These are phyloP conservation scores for Jaapia argillacea DNA, from an alignment of 768 basidiomycete genomes.

Conservation along the genomic window DNA sequence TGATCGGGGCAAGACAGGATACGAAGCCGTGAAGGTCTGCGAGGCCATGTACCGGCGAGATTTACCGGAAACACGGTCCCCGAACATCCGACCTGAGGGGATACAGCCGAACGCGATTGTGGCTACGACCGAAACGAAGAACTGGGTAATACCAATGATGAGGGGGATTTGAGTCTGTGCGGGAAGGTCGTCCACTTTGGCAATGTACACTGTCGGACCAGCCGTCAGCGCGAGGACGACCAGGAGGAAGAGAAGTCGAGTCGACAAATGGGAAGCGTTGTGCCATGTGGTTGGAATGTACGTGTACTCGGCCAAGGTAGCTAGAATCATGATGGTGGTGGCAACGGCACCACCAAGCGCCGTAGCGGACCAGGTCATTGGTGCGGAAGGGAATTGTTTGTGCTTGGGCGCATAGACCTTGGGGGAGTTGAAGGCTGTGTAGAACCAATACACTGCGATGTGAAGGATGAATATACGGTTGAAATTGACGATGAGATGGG, in stretches of 20 bases:
- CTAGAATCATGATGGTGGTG: slow-evolving; percentile 86
- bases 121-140: slow-evolving; percentile 79
- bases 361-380: slow-evolving; percentile 92
- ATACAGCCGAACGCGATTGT: slow-evolving; percentile 81
- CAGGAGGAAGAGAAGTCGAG: slow-evolving; percentile 85
- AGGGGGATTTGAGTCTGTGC: slow-evolving; percentile 62
- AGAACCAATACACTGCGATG: slow-evolving; percentile 90
- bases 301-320: slow-evolving; percentile 89
- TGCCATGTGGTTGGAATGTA: slow-evolving; percentile 99
- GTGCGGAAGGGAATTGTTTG: slow-evolving; percentile 58
- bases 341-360: slow-evolving; percentile 96
- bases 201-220: slow-evolving; percentile 92
- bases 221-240: slow-evolving; percentile 88
- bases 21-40: slow-evolving; percentile 98
- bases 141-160: slow-evolving; percentile 89
- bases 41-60: slow-evolving; percentile 97
- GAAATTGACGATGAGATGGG: slow-evolving; percentile 96
- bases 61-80: slow-evolving; percentile 95
- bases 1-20: slow-evolving; percentile 63
- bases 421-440: slow-evolving; percentile 96
- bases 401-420: slow-evolving; percentile 74
- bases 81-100: slow-evolving; percentile 97
- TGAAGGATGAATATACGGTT: slow-evolving; percentile 99
- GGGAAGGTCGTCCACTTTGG: slow-evolving; percentile 63
- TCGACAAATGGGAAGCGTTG: slow-evolving; percentile 93